A percentile compares a stretch with the other conserved stretches of the same genome.
Evolutionary conservation across 108 stramenopile species (phyloP).

Genomic region (Nannochloropsis gaditana): DNA sequence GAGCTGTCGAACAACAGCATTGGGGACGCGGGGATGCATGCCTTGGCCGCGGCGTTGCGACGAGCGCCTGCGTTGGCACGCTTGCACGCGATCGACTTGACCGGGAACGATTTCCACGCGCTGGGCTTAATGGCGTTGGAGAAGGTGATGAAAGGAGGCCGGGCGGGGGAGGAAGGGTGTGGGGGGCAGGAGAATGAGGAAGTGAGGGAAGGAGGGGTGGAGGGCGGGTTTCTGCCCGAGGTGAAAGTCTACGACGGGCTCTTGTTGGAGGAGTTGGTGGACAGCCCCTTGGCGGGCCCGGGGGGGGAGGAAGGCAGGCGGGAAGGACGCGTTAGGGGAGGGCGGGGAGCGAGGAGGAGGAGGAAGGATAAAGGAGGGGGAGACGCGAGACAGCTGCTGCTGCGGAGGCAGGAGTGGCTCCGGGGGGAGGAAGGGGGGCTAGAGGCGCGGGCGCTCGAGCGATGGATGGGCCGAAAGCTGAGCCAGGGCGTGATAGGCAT

Average conservation of each 20-base stretch:
- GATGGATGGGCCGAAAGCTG: neutral
- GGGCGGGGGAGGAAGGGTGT: neutral
- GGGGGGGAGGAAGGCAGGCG: neutral
- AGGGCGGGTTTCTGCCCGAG: neutral
- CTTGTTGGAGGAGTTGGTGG: neutral
- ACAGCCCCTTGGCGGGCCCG: neutral
- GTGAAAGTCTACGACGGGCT: slow-evolving; percentile 3
- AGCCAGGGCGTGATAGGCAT: neutral
- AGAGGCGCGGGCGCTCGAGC: neutral
- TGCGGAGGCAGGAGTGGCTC: neutral
- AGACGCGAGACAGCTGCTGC: neutral
- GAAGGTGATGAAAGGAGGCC: neutral
- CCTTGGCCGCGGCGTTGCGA: neutral
- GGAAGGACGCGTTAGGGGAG: neutral
- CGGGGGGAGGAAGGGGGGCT: neutral
- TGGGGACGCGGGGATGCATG: neutral
- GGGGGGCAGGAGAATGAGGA: neutral
- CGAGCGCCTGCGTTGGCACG: neutral
- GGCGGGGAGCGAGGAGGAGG: neutral
- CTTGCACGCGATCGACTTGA: neutral
- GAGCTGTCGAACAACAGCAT: neutral
- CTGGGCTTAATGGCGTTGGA: neutral
- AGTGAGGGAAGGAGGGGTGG: neutral
- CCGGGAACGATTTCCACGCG: neutral
- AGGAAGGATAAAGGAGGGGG: neutral